Evolutionary conservation across 352 stramenopile genomes (phyloP).

Genomic region (Pythium utonaiense): DNA sequence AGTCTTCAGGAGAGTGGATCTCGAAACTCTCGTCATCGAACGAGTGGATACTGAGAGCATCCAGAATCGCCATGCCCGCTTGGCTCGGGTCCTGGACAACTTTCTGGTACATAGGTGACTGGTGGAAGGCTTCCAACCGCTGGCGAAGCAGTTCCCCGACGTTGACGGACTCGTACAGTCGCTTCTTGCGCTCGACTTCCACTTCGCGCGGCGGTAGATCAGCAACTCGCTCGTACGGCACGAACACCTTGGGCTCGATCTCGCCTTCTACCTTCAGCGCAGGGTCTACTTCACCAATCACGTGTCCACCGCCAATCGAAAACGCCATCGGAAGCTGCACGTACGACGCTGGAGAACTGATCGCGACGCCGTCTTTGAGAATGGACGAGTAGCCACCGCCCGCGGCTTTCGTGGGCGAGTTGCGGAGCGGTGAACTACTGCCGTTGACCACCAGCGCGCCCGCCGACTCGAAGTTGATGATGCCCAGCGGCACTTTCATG

Average conservation of each 20-base stretch:
- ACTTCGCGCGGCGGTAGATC: slow-evolving; percentile 36
- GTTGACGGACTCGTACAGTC: slow-evolving; percentile 34
- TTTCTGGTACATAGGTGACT: slow-evolving; percentile 29
- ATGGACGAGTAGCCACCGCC: neutral
- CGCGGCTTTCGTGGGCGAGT: slow-evolving; percentile 13
- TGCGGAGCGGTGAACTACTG: slow-evolving; percentile 16
- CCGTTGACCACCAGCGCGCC: slow-evolving; percentile 13
- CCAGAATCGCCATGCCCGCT: slow-evolving; percentile 38
- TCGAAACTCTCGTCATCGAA: slow-evolving; percentile 86
- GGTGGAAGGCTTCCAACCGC: slow-evolving; percentile 29
- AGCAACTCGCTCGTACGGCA: slow-evolving; percentile 35
- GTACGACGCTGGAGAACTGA: slow-evolving; percentile 26
- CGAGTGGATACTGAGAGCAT: slow-evolving; percentile 52
- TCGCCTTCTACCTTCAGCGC: slow-evolving; percentile 30
- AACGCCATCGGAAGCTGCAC: slow-evolving; percentile 25
- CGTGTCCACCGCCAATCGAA: slow-evolving; percentile 27
- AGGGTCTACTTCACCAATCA: slow-evolving; percentile 22
- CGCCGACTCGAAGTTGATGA: slow-evolving; percentile 32
- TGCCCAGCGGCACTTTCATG: slow-evolving; percentile 22
- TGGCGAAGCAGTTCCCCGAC: slow-evolving; percentile 30
- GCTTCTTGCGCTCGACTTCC: slow-evolving; percentile 47
- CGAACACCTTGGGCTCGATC: slow-evolving; percentile 50
- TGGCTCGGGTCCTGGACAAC: slow-evolving; percentile 31
- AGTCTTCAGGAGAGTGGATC: slow-evolving; percentile 54
- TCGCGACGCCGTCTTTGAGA: slow-evolving; percentile 10